Base-by-base conservation (phyloP, 2,329 filamentous ascomycete genomes). In the Xylaria polymorpha region DNA sequence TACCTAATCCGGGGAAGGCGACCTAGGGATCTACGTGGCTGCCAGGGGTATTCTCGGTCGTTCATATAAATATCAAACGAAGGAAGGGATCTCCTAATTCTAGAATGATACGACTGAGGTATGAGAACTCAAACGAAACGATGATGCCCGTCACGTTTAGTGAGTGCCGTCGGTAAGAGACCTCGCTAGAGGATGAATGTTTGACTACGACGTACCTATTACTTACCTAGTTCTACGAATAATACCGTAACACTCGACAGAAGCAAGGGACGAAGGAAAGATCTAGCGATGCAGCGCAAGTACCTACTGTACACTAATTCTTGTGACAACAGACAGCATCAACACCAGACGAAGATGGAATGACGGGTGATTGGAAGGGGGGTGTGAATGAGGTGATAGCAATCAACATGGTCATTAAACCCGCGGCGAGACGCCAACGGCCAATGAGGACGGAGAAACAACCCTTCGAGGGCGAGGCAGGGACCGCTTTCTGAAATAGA, bases 41-140 rank as follows among this genome's bases (percentile, higher is more conserved):
- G 20, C 22, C 35, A 5, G 53, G 50, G 63, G 46, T 61, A 6
- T 43, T 35, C 25, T 66, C 29, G 57, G 62, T 12, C 25, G n/a
- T 35, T 48, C 20, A 50, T 51, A 39, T 37, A 50, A 48, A 57
- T 37, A 60, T 41, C 56, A 41, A 50, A 37, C 18, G 15, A 20
- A 59, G 60, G 67, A 67, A 69, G 65, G 58, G 46, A 60, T 59
- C n/a, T 62, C 35, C 58, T 22, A 18, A 35, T 62, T 60, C 56
- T 46, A 63, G 66, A 68, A 65, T 25, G 51, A 51, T 22, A 53
- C n/a, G 25, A 51, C 53, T 43, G 39, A 35, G 32, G 35, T 41
- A 22, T 43, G 32, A 50, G 18, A 22, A 20, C n/a, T 32, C 48
- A 35, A 32, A 44, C 41, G 25, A 48, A 39, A 57, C 61, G 39